Percentiles rank a stretch among this genome's conserved stretches.
These are phyloP conservation scores for Coprinopsis sp. DNA, from an alignment of 768 basidiomycete species.

Conservation along the genomic window DNA sequence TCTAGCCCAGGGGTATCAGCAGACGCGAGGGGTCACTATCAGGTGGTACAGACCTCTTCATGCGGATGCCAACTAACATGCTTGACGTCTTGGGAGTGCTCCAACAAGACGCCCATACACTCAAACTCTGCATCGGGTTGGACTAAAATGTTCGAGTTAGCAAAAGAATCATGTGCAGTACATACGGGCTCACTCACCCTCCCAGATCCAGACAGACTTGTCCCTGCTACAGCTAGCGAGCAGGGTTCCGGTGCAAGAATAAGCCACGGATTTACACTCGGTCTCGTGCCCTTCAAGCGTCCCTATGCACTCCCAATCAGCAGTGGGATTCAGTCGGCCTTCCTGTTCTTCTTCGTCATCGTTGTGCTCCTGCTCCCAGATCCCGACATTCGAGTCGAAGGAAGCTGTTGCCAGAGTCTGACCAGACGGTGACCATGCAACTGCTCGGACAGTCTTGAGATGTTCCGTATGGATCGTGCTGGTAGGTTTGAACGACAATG, in stretches of 20 bases:
- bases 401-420: slow-evolving; percentile 84
- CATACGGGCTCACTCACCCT: slow-evolving; percentile 48
- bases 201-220: slow-evolving; percentile 99
- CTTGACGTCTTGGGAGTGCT: slow-evolving; percentile 96
- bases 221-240: slow-evolving; percentile 95
- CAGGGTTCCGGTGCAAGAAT: slow-evolving; percentile 69
- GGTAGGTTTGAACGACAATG: slow-evolving; percentile 43
- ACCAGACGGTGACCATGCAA: slow-evolving; percentile 90
- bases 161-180: background rate
- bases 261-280: slow-evolving; percentile 91
- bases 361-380: slow-evolving; percentile 74
- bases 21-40: slow-evolving; percentile 12
- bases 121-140: slow-evolving; percentile 93
- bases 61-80: slow-evolving; percentile 91
- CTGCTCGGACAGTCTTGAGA: slow-evolving; percentile 75
- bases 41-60: slow-evolving; percentile 66
- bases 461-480: slow-evolving; percentile 81
- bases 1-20: slow-evolving; percentile 42
- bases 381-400: slow-evolving; percentile 87
- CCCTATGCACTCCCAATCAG: slow-evolving; percentile 86
- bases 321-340: slow-evolving; percentile 15
- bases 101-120: slow-evolving; percentile 93
- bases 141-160: slow-evolving; percentile 39
- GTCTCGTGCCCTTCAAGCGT: slow-evolving; percentile 93
- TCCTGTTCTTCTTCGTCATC: slow-evolving; percentile 33